Conservation (phyloP, 2,329 filamentous ascomycete species). For the Microcyclosporella mali region DNA sequence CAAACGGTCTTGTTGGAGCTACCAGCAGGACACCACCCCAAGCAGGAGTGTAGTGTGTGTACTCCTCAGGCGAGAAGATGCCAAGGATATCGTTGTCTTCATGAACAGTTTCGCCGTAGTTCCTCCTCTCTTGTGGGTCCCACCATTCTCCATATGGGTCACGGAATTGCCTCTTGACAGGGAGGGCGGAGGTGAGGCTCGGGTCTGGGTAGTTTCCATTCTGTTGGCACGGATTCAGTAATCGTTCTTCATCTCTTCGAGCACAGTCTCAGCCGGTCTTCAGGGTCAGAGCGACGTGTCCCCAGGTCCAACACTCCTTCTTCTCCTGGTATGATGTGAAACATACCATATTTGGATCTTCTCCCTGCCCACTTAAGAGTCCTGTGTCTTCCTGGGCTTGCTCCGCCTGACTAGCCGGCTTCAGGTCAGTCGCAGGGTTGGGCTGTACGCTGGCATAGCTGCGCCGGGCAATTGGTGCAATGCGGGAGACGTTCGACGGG, state of each 20-base stretch:
- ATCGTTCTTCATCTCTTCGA: too few relatives aligned
- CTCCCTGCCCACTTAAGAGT: conserved; percentile 7
- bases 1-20: too few relatives aligned
- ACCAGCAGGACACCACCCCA: conserved; percentile 58
- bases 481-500: conserved; percentile 17
- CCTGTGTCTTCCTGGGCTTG: conserved; percentile 4
- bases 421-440: conserved; percentile 20
- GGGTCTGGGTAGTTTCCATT: conserved; percentile 83
- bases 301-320: background rate
- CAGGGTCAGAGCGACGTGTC: background rate
- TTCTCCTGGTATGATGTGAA: background rate
- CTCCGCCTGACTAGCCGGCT: conserved; percentile 22
- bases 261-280: background rate
- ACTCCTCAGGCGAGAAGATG: conserved; percentile 82
- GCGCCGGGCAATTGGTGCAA: conserved; percentile 20
- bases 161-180: conserved; percentile 81
- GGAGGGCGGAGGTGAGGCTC: conserved; percentile 39
- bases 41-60: conserved; percentile 71
- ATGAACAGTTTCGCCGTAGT: conserved; percentile 93
- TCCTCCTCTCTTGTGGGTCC: conserved; percentile 94
- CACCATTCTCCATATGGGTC: conserved; percentile 93
- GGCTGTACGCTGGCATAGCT: conserved; percentile 18
- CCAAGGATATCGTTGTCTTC: conserved; percentile 93
- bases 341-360: conserved; percentile 30
- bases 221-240: conserved; percentile 40